Conservation (phyloP, 2,329 filamentous ascomycete genomes). For the Diplodia mutila region DNA sequence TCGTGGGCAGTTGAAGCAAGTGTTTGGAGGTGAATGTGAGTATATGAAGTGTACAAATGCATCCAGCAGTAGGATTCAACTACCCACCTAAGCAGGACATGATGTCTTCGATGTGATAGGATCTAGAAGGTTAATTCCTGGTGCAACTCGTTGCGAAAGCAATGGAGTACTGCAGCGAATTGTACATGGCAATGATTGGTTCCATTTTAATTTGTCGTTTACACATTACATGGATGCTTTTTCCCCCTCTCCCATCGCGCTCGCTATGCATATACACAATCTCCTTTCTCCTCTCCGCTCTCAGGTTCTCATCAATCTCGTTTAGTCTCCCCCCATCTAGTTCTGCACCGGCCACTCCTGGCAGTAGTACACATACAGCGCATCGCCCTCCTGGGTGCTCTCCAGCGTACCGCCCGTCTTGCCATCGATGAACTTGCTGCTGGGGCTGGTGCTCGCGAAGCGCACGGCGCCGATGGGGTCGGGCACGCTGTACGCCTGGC, state of each 20-base stretch:
- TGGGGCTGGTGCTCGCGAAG: conserved; percentile 14
- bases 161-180: no score
- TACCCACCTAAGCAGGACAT: no score
- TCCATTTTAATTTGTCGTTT: background rate
- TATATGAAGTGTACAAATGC: no score
- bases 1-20: no score
- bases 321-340: background rate
- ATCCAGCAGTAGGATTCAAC: no score
- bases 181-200: background rate
- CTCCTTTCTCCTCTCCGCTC: background rate
- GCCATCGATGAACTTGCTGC: conserved; percentile 15
- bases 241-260: background rate
- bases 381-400: conserved; percentile 7
- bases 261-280: background rate
- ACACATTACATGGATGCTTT: background rate
- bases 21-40: no score
- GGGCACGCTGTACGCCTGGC: background rate
- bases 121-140: no score
- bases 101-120: no score
- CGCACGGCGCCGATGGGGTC: conserved; percentile 12
- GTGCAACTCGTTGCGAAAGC: no score
- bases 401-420: conserved; percentile 13
- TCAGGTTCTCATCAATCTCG: no score
- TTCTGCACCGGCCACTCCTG: conserved; percentile 19
- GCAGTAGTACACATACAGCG: conserved; percentile 22